Percentiles rank a stretch among this genome's conserved stretches.
These are phyloP conservation scores for Millerozyma acaciae DNA, from an alignment of 805 yeast genomes.

Conservation along the genomic window DNA sequence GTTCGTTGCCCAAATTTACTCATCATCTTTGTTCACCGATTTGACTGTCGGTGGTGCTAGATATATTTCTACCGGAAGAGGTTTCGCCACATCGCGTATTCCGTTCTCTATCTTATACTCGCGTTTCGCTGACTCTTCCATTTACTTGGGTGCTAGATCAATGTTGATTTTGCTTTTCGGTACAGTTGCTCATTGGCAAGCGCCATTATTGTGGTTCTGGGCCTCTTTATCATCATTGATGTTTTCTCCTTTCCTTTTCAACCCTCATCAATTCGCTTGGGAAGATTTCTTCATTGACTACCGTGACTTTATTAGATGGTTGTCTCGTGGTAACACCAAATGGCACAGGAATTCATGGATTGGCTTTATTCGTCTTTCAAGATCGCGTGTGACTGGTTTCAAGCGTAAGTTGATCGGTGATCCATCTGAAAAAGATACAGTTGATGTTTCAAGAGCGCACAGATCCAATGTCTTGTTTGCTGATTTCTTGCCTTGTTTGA, in stretches of 20 bases:
- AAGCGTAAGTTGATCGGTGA: slow-evolving; percentile 70
- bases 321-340: slow-evolving; percentile 85
- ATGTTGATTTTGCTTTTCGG: slow-evolving; percentile 70
- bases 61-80: slow-evolving; percentile 80
- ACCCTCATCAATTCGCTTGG: slow-evolving; percentile 97
- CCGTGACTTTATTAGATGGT: slow-evolving; percentile 88
- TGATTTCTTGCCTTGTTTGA: slow-evolving; percentile 70
- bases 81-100: slow-evolving; percentile 70
- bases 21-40: slow-evolving; percentile 65
- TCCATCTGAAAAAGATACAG: slow-evolving; percentile 61
- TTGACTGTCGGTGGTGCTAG: slow-evolving; percentile 75
- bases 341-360: slow-evolving; percentile 91
- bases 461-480: slow-evolving; percentile 74
- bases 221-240: slow-evolving; percentile 81
- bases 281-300: slow-evolving; percentile 94
- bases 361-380: slow-evolving; percentile 71
- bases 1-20: slow-evolving; percentile 73
- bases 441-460: slow-evolving; percentile 72
- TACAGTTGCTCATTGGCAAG: slow-evolving; percentile 82
- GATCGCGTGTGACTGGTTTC: slow-evolving; percentile 91
- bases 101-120: slow-evolving; percentile 64
- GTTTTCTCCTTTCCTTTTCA: slow-evolving; percentile 90
- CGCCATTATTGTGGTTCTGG: slow-evolving; percentile 97
- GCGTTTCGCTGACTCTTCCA: slow-evolving; percentile 73
- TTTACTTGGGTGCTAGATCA: slow-evolving; percentile 79